These are phyloP conservation scores for Moesziomyces sp. DNA, from an alignment of 1,284 basidiomycete species.

Conservation along the genomic window DNA sequence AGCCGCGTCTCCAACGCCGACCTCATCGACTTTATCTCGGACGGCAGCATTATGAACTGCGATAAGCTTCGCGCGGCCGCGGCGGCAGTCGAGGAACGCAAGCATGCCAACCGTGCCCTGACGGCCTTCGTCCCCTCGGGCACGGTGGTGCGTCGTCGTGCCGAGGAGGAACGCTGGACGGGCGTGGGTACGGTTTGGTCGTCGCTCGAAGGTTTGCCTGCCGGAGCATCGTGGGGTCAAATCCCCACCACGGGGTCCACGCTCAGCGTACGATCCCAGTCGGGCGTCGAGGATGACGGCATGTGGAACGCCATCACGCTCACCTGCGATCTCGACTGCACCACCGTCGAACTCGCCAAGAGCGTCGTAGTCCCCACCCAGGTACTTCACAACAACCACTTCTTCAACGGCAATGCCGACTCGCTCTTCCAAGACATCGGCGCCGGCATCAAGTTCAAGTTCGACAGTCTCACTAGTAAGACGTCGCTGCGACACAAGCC, in stretches of 20 bases:
- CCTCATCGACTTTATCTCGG: conserved; percentile 53
- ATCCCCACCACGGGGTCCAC: conserved; percentile 37
- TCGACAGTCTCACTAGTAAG: conserved; percentile 30
- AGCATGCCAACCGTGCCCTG: conserved; percentile 20
- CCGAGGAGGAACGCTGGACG: conserved; percentile 40
- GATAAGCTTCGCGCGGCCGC: conserved; percentile 35
- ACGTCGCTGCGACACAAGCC: conserved; percentile 16
- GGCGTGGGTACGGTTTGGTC: conserved; percentile 58
- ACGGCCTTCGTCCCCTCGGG: conserved; percentile 28
- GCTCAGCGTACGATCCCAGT: conserved; percentile 15
- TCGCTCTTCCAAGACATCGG: conserved; percentile 49
- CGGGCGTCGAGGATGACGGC: conserved; percentile 51
- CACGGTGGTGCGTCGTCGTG: conserved; percentile 27
- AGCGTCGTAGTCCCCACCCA: conserved; percentile 52
- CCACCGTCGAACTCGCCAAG: conserved; percentile 36
- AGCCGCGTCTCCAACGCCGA: conserved; percentile 54
- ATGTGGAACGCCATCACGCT: conserved; percentile 57
- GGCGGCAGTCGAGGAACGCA: conserved; percentile 16
- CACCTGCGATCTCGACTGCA: conserved; percentile 47
- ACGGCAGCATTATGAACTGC: conserved; percentile 56
- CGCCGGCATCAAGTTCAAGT: conserved; percentile 52
- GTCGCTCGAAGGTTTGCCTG: conserved; percentile 46
- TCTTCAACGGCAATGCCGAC: conserved; percentile 50
- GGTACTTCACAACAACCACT: conserved; percentile 50
- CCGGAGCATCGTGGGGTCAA: conserved; percentile 29